Conservation (phyloP, 805 yeast genomes). For the Metschnikowia aberdeeniae region DNA sequence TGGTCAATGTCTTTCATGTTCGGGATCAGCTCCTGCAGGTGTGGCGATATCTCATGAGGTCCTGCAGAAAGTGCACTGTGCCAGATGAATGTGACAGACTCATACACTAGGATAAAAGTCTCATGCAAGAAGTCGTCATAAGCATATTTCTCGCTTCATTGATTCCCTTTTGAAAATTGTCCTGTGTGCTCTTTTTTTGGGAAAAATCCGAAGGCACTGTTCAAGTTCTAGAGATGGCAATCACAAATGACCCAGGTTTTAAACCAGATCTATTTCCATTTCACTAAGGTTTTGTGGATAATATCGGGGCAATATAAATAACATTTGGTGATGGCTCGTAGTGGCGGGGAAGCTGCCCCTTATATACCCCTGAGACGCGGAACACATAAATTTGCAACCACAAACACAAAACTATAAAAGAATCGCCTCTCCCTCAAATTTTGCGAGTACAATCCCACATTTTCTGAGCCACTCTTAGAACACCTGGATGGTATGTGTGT, state of each 20-base stretch:
- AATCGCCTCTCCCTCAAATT: neutral
- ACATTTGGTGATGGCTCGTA: neutral
- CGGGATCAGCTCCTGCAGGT: neutral
- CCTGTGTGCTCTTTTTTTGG: too few species aligned
- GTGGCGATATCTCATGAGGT: conserved; percentile 3
- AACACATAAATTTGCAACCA: conserved; percentile 1
- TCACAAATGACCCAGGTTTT: too few species aligned
- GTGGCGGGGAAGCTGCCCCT: neutral
- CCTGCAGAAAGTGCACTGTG: conserved; percentile 1
- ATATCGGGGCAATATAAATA: neutral
- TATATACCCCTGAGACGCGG: conserved; percentile 1
- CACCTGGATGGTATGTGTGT: too few species aligned
- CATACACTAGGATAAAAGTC: too few species aligned
- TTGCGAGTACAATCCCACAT: neutral
- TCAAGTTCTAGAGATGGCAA: too few species aligned
- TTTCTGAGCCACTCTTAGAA: neutral
- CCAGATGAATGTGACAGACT: too few species aligned
- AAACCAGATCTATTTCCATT: too few species aligned
- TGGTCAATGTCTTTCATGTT: conserved; percentile 12
- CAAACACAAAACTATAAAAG: conserved; percentile 1
- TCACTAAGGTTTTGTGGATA: too few species aligned
- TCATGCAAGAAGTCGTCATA: too few species aligned
- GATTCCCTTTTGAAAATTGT: too few species aligned
- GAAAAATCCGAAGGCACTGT: too few species aligned
- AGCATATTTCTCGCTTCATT: too few species aligned